phyloP scores from a whole-genome alignment of 768 basidiomycete species.

The Calocera cornea region DNA sequence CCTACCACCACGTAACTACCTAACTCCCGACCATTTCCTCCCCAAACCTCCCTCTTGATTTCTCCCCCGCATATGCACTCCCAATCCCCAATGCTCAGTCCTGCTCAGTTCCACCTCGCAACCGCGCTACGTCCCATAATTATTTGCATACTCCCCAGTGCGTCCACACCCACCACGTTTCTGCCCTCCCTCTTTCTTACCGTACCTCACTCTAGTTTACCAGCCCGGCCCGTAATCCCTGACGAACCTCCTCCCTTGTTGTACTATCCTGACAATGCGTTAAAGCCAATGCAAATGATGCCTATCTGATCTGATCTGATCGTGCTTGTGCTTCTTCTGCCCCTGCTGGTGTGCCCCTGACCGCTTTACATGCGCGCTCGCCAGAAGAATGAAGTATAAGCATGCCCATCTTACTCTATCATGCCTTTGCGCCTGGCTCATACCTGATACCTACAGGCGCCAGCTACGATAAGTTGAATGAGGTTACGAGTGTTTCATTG shows the following conservation, averaged over 20 bases:
- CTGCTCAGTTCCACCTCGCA: neutral
- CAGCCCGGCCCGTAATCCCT: neutral
- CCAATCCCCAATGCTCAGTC: neutral
- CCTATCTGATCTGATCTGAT: too few relatives aligned
- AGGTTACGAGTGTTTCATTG: too few relatives aligned
- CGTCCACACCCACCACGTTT: neutral
- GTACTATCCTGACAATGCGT: constrained; percentile 3
- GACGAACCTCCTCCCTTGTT: neutral
- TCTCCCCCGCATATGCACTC: neutral
- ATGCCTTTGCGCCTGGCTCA: too few relatives aligned
- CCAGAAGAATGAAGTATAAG: too few relatives aligned
- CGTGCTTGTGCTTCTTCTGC: too few relatives aligned
- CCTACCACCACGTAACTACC: neutral
- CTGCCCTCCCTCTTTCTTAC: neutral
- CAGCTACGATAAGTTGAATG: too few relatives aligned
- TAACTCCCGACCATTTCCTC: neutral
- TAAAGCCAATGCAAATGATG: neutral
- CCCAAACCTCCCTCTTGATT: too few relatives aligned
- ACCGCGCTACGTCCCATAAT: neutral
- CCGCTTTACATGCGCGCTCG: too few relatives aligned
- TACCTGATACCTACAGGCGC: too few relatives aligned
- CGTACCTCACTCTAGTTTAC: neutral
- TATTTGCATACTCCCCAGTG: neutral
- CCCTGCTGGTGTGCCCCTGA: too few relatives aligned
- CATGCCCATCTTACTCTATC: too few relatives aligned